Base-by-base conservation (phyloP, 176 grass and related monocot species). In the Oryza officinalis region DNA sequence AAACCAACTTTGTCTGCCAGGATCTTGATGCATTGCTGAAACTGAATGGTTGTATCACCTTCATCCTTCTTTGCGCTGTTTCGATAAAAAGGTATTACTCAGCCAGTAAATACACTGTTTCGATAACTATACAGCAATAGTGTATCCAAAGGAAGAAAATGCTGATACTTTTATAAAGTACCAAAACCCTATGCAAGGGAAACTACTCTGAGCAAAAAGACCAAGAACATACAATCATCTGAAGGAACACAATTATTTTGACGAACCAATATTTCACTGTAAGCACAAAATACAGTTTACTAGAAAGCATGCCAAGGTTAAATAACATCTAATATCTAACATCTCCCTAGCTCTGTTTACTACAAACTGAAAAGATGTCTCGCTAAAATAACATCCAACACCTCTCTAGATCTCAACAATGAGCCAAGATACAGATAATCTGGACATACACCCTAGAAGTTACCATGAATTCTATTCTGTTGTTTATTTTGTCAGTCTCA, bases 51-150 rank as follows among this genome's bases (percentile, higher is more conserved):
- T 4, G 71, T 77, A 63, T 99, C 96, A 84, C 86, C 86, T 83
- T 99, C 96, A 89, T 94, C 96, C 93, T 96, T 95, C 81, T 91
- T 96, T 80, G 77, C 31, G 40, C 87, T 87, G 80, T 89, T 99
- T 80, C 9, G 75, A 87, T 9, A 45, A 89, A 80, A 83, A 18
- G 27, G 0, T 31, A 27, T 77, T 41, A 84, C n/a, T 25, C 52
- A 20, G 54, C 8, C 8, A 35, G 60, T 17, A 69, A 68, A 70
- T 67, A 10, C 27, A 64, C 4, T 3, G 0, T 47, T 31, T 50
- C 47, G 11, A 65, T 80, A 38, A 17, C 2, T 59, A 20, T 74
- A 65, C n/a, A 3, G 50, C 11, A 67, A 31, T 13, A 69, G 35
- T 27, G 63, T 22, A 67, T 12, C 13, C 13, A 70, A 79, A 14